Evolutionary conservation across 192 early-diverging fungal genomes (phyloP), one percentile per base, ranked within the genome.

Genomic region (Glomus cerebriforme): DNA sequence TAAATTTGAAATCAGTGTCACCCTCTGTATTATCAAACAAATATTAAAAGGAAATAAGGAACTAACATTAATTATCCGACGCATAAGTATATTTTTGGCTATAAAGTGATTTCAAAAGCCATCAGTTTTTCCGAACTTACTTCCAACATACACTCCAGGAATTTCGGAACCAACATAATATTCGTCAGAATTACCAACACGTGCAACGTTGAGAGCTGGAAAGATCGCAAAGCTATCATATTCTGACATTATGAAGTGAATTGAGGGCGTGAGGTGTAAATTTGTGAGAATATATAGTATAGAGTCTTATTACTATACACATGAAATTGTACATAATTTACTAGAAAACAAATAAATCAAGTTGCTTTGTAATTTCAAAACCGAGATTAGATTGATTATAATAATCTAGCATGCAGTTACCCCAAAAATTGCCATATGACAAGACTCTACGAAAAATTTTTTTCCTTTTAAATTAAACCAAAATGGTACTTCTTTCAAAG

Each of bases 111-210:
- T 10, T 39, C 0, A 1, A 70, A 45, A 15, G 1, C 2, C 19
- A 26, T 24, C 34, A 5, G 43, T 1, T 45, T 24, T 64, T 70
- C 5, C 24, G 0, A 73, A 54, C 70, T 37, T 75, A 75, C 73
- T 37, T 75, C 73, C 73, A 62, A 75, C 73, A 75, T 62, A 39
- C 43, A 75, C 73, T 24, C 73, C 73, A 59, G 58, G 59, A 62
- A 75, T 75, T 75, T 75, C 73, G 29, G 73, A 34, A 24, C 59
- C 32, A 12, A 75, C 54, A 75, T 75, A 75, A 63, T 75, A 75
- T 15, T 63, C 59, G 12, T 75, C 59, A 22, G 73, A 4, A 2
- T 75, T 60, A 24, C 73, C 73, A 9, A 60, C 2, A 7, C 58
- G 59, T 63, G 58, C 73, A 75, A 75, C 59, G 12, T 62, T 62